Percentiles rank a stretch among this genome's conserved stretches.
phyloP scores from a whole-genome alignment of 345 rosid species.

The Brassica incana region DNA sequence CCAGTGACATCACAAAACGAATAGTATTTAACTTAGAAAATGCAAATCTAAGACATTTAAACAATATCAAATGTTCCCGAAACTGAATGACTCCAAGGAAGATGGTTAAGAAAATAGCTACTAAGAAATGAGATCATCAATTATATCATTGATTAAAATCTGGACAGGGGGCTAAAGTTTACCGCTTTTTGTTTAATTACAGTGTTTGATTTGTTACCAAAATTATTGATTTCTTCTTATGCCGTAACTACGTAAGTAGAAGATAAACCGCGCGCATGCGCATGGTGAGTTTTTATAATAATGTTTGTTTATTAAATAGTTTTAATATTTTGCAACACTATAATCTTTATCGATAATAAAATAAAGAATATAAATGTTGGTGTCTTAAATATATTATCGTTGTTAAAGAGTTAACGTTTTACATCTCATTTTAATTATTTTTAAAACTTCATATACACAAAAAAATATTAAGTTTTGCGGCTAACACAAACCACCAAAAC shows the following conservation, averaged over 20 bases:
- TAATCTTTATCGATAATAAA: too few relatives aligned
- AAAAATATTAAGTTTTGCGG: too few relatives aligned
- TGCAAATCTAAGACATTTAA: background rate
- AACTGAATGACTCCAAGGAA: background rate
- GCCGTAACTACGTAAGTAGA: background rate
- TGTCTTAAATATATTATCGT: too few relatives aligned
- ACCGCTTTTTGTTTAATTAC: background rate
- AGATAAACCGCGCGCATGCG: too few relatives aligned
- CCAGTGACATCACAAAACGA: conserved; percentile 12
- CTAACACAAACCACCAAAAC: too few relatives aligned
- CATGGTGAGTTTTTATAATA: too few relatives aligned
- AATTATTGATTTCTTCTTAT: background rate
- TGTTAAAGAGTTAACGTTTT: too few relatives aligned
- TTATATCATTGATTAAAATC: background rate
- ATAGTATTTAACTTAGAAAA: background rate
- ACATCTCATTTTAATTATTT: too few relatives aligned
- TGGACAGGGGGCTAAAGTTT: background rate
- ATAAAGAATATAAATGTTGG: too few relatives aligned
- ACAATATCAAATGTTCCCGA: background rate
- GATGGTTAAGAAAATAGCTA: background rate
- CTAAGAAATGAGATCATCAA: background rate
- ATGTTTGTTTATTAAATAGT: too few relatives aligned
- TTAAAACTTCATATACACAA: too few relatives aligned
- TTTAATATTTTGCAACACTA: too few relatives aligned
- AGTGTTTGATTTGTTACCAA: background rate